Conservation (phyloP, 768 basidiomycete species). For the Suillus sp. region DNA sequence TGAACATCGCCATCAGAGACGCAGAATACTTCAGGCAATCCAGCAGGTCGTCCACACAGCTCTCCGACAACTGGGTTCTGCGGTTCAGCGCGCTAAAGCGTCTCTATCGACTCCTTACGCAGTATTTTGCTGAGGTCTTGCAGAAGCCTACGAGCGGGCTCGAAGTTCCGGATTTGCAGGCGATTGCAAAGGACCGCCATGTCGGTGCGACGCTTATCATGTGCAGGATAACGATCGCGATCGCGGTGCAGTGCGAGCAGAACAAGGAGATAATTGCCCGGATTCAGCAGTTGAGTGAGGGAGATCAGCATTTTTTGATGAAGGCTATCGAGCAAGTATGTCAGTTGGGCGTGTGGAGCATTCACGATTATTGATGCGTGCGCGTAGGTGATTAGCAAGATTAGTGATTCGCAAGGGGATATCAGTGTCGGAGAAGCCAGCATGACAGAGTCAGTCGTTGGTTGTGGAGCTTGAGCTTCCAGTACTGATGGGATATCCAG, state of each 20-base stretch:
- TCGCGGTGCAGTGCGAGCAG: constrained; percentile 85
- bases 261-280: constrained; percentile 88
- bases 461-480: constrained; percentile 10
- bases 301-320: constrained; percentile 89
- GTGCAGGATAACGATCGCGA: constrained; percentile 81
- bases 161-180: constrained; percentile 87
- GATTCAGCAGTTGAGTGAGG: constrained; percentile 83
- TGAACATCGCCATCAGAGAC: constrained; percentile 53
- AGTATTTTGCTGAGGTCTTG: constrained; percentile 83
- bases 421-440: constrained; percentile 54
- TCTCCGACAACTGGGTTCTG: constrained; percentile 87
- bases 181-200: constrained; percentile 77
- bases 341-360: background rate
- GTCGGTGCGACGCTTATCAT: constrained; percentile 66
- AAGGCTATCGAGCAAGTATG: constrained; percentile 87
- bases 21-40: constrained; percentile 73
- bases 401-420: constrained; percentile 51
- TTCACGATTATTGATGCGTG: constrained; percentile 9
- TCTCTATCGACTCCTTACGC: constrained; percentile 84
- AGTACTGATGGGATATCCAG: constrained; percentile 39
- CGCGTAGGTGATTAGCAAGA: constrained; percentile 74
- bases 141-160: constrained; percentile 76
- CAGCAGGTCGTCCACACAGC: constrained; percentile 57
- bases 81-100: constrained; percentile 83
- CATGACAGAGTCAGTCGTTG: constrained; percentile 76